Conservation (phyloP, 257 asterid species). For the Ilex asprella region DNA sequence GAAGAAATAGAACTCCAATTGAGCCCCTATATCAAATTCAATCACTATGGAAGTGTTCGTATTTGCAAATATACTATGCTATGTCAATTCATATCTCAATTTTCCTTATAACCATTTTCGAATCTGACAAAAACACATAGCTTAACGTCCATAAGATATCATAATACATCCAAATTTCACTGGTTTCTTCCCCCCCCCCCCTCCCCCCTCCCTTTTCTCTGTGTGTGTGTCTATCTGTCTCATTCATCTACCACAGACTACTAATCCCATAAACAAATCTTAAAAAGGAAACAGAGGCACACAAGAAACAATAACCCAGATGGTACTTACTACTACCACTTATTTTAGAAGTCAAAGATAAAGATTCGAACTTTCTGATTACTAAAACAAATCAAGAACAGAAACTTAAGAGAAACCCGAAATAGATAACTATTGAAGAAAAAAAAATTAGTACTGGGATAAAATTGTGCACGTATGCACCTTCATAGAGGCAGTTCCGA, state of each 20-base stretch:
- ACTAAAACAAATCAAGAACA: not conserved
- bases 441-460: too few species aligned
- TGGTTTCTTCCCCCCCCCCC: too few species aligned
- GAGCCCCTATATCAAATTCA: not conserved
- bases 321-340: too few species aligned
- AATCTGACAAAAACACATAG: not conserved
- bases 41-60: not conserved
- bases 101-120: not conserved
- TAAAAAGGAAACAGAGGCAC: not conserved
- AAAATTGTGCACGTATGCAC: conserved; percentile 22
- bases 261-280: not conserved
- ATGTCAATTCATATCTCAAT: not conserved
- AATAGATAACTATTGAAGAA: too few species aligned
- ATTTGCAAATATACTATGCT: too few species aligned
- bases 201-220: too few species aligned
- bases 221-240: too few species aligned
- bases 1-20: not conserved
- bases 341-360: too few species aligned
- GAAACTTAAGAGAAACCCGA: conserved; percentile 3
- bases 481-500: conserved; percentile 65
- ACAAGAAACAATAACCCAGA: not conserved
- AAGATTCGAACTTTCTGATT: not conserved
- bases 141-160: not conserved
- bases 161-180: too few species aligned
- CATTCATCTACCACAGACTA: not conserved